A percentile compares a stretch with the other conserved stretches of the same genome.
These are phyloP conservation scores for Parathielavia appendiculata DNA, from an alignment of 495 filamentous ascomycete species.

Conservation along the genomic window DNA sequence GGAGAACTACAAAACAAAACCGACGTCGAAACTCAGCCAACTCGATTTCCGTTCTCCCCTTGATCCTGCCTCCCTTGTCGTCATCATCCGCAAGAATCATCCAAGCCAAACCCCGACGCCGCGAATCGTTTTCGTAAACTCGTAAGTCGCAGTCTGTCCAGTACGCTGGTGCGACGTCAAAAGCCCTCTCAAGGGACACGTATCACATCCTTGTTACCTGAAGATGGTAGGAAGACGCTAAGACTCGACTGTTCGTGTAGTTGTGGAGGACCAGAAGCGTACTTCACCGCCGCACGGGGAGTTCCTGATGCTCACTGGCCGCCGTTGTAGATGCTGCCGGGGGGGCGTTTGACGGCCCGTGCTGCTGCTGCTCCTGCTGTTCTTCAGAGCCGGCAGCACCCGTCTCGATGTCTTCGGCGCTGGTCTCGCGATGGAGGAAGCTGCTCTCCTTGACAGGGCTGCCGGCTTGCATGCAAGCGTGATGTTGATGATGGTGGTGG, in stretches of 20 bases:
- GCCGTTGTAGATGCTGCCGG: slow-evolving; percentile 13
- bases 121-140: slow-evolving; percentile 15
- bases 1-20: not conserved
- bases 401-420: slow-evolving; percentile 59
- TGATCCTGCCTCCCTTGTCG: slow-evolving; percentile 4
- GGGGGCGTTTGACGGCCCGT: not conserved
- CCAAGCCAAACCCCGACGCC: slow-evolving; percentile 14
- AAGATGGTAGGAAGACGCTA: not conserved
- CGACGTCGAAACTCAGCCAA: not conserved
- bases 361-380: slow-evolving; percentile 14
- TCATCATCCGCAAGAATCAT: slow-evolving; percentile 12
- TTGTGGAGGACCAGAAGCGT: not conserved
- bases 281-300: slow-evolving; percentile 57
- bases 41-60: not conserved
- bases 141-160: slow-evolving; percentile 2
- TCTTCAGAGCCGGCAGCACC: slow-evolving; percentile 13
- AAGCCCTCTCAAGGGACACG: not conserved
- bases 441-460: slow-evolving; percentile 85
- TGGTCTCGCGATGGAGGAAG: slow-evolving; percentile 71
- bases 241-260: not conserved
- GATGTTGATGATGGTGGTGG: slow-evolving; percentile 42
- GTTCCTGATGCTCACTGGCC: slow-evolving; percentile 45
- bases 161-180: not conserved
- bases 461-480: slow-evolving; percentile 53
- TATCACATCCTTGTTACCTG: not conserved